Evolutionary conservation across 495 filamentous ascomycete genomes (phyloP), one percentile per base, ranked within the genome.

Genomic region (Penicillium simplicissimum): DNA sequence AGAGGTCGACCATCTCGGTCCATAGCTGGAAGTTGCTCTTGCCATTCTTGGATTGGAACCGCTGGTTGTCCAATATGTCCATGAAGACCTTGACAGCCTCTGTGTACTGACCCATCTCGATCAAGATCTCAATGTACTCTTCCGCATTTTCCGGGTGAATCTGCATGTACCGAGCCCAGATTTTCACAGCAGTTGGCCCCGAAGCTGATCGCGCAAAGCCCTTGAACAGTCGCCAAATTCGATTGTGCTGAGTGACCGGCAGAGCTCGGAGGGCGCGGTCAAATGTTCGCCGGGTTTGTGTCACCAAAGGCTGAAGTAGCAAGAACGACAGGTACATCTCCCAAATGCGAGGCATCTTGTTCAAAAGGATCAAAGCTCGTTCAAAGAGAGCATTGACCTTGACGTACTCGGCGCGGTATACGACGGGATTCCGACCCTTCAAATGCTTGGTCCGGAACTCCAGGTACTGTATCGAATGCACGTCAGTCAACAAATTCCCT

Each of bases 341-440:
- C 96, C 96, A 99, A 69, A 98, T 95, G 61, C 86, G 84, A 49
- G 96, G 96, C 96, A 99, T 99, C 76, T 99, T 99, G 79, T 98
- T 97, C 64, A 99, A 84, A 9, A 99, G 82, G 61, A 98, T 90
- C 37, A 99, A 79, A 10, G 96, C 93, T 64, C 92, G 86, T 76
- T 99, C 96, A 68, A 97, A 99, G 33, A 97, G 85, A 49, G 92
- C 84, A 72, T 99, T 98, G 70, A 99, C 93, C 73, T 97, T 97
- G 65, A 84, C 82, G 73, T 89, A 98, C 68, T 98, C 93, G 55
- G 85, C 79, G 33, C 85, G 85, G 74, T 91, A 91, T 38, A 87
- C 85, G 60, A 90, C 90, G 38, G 94, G 85, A 71, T 97, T 97
- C 67, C 92, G 87, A 69, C 88, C 88, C 35, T 85, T 82, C 58